phyloP scores from a whole-genome alignment of 345 rosid species.

The Euclidium syriacum region DNA sequence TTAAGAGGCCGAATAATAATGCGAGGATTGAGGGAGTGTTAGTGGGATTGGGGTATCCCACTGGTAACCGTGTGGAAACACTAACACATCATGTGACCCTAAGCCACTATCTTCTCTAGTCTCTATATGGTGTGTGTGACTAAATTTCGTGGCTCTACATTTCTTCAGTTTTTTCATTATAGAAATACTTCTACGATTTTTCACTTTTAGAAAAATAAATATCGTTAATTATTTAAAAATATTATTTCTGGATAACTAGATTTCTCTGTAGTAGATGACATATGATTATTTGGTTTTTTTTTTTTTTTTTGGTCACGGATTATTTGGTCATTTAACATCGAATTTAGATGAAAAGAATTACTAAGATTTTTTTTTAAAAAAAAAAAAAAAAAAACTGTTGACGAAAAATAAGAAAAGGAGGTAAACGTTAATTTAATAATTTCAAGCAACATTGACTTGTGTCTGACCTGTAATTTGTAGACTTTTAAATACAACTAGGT shows the following conservation, averaged over 20 bases:
- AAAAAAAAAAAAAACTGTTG: not conserved
- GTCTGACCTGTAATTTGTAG: no score
- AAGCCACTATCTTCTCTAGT: constrained; percentile 24
- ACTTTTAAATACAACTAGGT: no score
- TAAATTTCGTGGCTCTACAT: not conserved
- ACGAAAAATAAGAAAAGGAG: not conserved
- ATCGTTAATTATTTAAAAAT: no score
- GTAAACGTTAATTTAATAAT: not conserved
- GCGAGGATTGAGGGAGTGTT: constrained; percentile 27
- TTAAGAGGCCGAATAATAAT: constrained; percentile 16
- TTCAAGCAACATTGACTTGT: constrained; percentile 19
- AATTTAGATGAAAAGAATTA: not conserved
- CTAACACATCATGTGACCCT: constrained; percentile 26
- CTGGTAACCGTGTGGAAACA: constrained; percentile 21
- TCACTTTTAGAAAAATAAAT: no score
- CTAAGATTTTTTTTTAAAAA: not conserved
- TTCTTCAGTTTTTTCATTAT: not conserved
- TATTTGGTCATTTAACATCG: not conserved
- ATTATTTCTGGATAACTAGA: not conserved
- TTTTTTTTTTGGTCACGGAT: no score
- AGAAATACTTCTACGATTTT: not conserved
- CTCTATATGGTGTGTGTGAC: not conserved
- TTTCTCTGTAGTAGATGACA: not conserved
- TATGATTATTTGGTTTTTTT: no score
- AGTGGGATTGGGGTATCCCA: constrained; percentile 21